These are phyloP conservation scores for Solanum dulcamara DNA, from an alignment of 257 asterid genomes.

Conservation along the genomic window DNA sequence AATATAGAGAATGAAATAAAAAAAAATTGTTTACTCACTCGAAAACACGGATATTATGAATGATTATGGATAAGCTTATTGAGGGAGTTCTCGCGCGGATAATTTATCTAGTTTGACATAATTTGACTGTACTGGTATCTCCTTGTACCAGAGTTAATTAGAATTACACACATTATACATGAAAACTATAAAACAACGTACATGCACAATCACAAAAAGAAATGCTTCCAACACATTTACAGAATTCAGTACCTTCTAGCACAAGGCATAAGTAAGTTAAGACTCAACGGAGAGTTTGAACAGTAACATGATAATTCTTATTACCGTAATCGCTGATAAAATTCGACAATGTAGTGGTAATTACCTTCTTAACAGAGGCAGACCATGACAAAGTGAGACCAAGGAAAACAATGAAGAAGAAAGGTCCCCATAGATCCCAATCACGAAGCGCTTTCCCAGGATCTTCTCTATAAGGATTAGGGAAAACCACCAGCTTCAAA, in stretches of 20 bases:
- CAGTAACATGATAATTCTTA: background rate
- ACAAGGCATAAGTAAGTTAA: background rate
- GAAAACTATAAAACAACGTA: background rate
- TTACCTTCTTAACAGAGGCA: constrained; percentile 85
- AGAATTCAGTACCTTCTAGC: background rate
- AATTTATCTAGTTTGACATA: too few species aligned
- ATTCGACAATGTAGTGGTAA: background rate
- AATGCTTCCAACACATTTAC: background rate
- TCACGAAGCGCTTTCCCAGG: constrained; percentile 94
- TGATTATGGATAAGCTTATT: too few species aligned
- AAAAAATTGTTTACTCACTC: too few species aligned
- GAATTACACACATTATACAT: background rate
- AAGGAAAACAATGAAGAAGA: constrained; percentile 91
- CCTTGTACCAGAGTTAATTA: background rate
- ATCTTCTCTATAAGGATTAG: constrained; percentile 87
- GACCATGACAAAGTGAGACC: constrained; percentile 96
- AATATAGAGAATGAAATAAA: too few species aligned
- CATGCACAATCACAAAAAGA: background rate
- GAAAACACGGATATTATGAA: too few species aligned
- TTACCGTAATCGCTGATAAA: background rate
- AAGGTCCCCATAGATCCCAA: constrained; percentile 99
- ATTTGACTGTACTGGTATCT: background rate
- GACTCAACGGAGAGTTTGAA: background rate
- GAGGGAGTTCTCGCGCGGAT: too few species aligned
- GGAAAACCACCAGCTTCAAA: constrained; percentile 89